These are phyloP conservation scores for Marsdenia floribunda DNA, from an alignment of 257 asterid genomes.

Conservation along the genomic window DNA sequence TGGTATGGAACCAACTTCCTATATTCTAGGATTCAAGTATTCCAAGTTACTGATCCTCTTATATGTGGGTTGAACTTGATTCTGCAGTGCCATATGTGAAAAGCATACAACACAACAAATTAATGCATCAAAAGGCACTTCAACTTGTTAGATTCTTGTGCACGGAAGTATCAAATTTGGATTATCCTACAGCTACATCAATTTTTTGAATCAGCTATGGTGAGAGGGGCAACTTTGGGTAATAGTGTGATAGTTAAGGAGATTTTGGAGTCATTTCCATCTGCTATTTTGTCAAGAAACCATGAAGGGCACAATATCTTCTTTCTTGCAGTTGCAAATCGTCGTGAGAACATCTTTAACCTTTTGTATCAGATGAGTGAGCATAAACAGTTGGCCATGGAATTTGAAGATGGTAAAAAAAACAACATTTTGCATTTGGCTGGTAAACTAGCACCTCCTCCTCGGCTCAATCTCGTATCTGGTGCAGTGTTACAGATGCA, in stretches of 20 bases:
- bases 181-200: slow-evolving; percentile 28
- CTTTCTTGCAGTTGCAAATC: slow-evolving; percentile 31
- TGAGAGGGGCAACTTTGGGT: slow-evolving; percentile 33
- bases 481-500: slow-evolving; percentile 49
- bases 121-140: slow-evolving; percentile 35
- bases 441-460: slow-evolving; percentile 22
- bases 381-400: slow-evolving; percentile 26
- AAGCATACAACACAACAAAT: slow-evolving; percentile 12
- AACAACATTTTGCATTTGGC: slow-evolving; percentile 41
- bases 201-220: slow-evolving; percentile 28
- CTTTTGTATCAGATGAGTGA: slow-evolving; percentile 34
- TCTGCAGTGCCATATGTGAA: slow-evolving; percentile 25
- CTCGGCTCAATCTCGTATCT: slow-evolving; percentile 26
- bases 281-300: slow-evolving; percentile 35
- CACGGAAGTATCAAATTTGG: slow-evolving; percentile 21
- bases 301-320: slow-evolving; percentile 29
- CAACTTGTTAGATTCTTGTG: slow-evolving; percentile 30
- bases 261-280: slow-evolving; percentile 36
- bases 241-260: slow-evolving; percentile 38
- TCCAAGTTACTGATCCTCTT: slow-evolving; percentile 1
- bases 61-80: background rate
- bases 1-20: slow-evolving; percentile 11
- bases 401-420: slow-evolving; percentile 18
- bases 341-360: slow-evolving; percentile 36
- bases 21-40: background rate